A percentile compares a stretch with the other conserved stretches of the same genome.
Evolutionary conservation across 192 early-diverging fungal genomes (phyloP).

Genomic region (Tieghemiomyces parasiticus): DNA sequence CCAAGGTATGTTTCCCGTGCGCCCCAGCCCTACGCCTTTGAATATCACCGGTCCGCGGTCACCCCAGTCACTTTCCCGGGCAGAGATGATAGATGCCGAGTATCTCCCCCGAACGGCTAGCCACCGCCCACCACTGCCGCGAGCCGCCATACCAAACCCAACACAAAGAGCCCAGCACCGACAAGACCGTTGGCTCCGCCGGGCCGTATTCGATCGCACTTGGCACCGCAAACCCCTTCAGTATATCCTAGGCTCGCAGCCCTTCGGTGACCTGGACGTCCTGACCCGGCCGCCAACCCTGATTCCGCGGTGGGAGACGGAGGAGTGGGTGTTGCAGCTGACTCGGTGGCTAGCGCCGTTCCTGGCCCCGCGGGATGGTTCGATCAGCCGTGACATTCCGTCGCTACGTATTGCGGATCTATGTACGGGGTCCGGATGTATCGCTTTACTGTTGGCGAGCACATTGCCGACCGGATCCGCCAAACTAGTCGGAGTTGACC

Average conservation of each 20-base stretch:
- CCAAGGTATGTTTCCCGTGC: not conserved
- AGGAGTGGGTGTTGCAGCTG: conserved; percentile 71
- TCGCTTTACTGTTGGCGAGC: conserved; percentile 54
- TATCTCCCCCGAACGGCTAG: no score
- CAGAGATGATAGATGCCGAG: no score
- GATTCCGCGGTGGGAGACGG: conserved; percentile 90
- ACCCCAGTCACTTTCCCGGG: no score
- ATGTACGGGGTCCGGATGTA: conserved; percentile 79
- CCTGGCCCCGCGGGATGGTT: not conserved
- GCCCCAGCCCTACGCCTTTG: not conserved
- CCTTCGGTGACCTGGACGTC: conserved; percentile 68
- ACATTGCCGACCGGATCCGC: conserved; percentile 28
- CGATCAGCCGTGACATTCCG: not conserved
- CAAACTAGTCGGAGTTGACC: conserved; percentile 44
- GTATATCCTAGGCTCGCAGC: conserved; percentile 80
- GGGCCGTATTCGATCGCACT: conserved; percentile 38
- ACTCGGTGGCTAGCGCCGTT: conserved; percentile 25
- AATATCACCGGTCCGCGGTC: no score
- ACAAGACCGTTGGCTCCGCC: conserved; percentile 21
- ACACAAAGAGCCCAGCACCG: no score
- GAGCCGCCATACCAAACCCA: not conserved
- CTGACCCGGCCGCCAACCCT: conserved; percentile 53
- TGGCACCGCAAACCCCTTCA: conserved; percentile 70
- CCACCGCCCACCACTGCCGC: no score
- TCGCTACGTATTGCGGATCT: conserved; percentile 63